Evolutionary conservation across 495 filamentous ascomycete species (phyloP).

Genomic region (Neurospora sp.): DNA sequence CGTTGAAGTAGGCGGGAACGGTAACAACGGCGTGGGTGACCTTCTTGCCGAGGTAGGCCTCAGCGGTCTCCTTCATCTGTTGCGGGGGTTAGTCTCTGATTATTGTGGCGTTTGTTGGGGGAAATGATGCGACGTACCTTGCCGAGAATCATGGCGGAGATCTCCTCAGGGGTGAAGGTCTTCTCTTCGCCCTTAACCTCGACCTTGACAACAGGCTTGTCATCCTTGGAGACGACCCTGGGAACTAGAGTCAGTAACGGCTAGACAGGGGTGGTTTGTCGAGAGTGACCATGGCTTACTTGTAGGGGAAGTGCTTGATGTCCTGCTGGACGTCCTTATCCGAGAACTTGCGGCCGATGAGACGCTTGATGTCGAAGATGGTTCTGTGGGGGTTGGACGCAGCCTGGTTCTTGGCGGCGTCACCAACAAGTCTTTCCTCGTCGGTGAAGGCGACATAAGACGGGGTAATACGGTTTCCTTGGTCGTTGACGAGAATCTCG

Average conservation of each 20-base stretch:
- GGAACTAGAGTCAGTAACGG: constrained; percentile 4
- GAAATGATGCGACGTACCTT: constrained; percentile 32
- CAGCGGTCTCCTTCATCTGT: constrained; percentile 90
- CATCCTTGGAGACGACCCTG: constrained; percentile 63
- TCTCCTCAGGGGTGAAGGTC: constrained; percentile 77
- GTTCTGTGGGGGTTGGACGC: constrained; percentile 83
- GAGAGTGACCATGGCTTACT: constrained; percentile 19
- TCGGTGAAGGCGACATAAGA: constrained; percentile 99
- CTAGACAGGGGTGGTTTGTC: neutral
- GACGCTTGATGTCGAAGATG: constrained; percentile 88
- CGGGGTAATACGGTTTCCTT: constrained; percentile 98
- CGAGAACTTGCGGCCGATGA: constrained; percentile 81
- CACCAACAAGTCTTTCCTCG: constrained; percentile 93
- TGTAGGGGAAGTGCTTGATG: constrained; percentile 87
- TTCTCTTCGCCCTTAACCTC: constrained; percentile 63
- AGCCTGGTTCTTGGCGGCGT: constrained; percentile 99
- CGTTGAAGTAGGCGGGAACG: constrained; percentile 98
- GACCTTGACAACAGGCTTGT: constrained; percentile 71
- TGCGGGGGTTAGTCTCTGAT: constrained; percentile 6
- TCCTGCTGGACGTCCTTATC: constrained; percentile 81
- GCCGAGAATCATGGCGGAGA: constrained; percentile 77
- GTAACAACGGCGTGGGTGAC: constrained; percentile 96
- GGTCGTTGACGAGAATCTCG: constrained; percentile 93
- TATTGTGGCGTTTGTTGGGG: constrained; percentile 3
- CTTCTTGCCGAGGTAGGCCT: constrained; percentile 87